Evolutionary conservation across 805 yeast genomes (phyloP).

Genomic region (Starmera amethionina): DNA sequence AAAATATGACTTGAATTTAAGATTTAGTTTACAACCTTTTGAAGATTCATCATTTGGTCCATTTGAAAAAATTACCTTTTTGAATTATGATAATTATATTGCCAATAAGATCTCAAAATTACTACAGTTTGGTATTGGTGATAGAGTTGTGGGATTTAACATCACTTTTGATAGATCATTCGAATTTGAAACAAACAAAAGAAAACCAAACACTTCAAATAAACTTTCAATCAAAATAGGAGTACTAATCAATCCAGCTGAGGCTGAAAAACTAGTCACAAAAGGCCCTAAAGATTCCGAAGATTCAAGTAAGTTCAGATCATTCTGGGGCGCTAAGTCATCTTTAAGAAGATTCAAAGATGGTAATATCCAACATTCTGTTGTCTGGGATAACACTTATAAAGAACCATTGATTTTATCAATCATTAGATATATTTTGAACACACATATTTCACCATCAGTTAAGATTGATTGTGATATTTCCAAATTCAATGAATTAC

Average conservation of each 20-base stretch:
- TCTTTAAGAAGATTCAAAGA: constrained; percentile 88
- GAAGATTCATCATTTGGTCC: constrained; percentile 49
- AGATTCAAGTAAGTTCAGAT: constrained; percentile 54
- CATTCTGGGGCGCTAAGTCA: constrained; percentile 84
- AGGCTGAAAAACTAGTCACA: constrained; percentile 73
- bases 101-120: constrained; percentile 51
- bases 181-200: constrained; percentile 29
- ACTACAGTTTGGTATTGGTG: constrained; percentile 47
- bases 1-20: constrained; percentile 51
- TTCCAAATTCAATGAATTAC: constrained; percentile 34
- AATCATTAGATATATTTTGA: constrained; percentile 54
- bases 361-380: constrained; percentile 84
- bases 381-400: constrained; percentile 63
- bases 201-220: constrained; percentile 36
- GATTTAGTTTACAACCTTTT: constrained; percentile 35
- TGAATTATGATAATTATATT: constrained; percentile 59
- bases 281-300: constrained; percentile 70
- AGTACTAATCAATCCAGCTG: constrained; percentile 55
- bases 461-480: constrained; percentile 24
- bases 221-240: constrained; percentile 42
- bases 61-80: constrained; percentile 58
- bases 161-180: constrained; percentile 22
- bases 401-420: constrained; percentile 54
- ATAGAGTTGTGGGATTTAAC: constrained; percentile 27
- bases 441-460: constrained; percentile 47